phyloP scores from a whole-genome alignment of 768 basidiomycete genomes.

The Mycena pura region DNA sequence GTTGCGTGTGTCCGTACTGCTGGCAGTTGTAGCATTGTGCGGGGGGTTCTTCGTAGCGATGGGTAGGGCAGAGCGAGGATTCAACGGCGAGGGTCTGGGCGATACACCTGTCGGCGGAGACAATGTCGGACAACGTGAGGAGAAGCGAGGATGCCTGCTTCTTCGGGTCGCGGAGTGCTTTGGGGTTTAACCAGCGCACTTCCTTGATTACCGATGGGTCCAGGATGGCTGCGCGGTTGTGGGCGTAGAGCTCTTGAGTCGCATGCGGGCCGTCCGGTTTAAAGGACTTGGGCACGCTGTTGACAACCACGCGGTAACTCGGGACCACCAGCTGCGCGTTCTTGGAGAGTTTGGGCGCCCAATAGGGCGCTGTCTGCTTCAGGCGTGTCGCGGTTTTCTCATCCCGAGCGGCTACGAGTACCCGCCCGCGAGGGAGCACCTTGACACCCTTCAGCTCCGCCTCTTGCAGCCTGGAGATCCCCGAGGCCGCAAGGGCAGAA shows the following conservation, averaged over 20 bases:
- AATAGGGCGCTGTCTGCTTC: not conserved
- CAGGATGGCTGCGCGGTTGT: not conserved
- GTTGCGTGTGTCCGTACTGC: not conserved
- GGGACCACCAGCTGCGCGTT: not conserved
- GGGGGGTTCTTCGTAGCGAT: not conserved
- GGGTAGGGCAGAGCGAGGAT: not conserved
- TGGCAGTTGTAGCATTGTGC: not conserved
- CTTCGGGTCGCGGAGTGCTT: no score
- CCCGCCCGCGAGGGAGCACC: not conserved
- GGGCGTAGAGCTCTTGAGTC: no score
- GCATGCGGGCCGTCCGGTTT: no score
- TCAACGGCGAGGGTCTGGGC: not conserved
- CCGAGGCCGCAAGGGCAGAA: not conserved
- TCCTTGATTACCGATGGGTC: not conserved
- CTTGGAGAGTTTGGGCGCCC: not conserved
- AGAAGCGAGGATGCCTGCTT: not conserved
- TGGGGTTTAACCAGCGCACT: not conserved
- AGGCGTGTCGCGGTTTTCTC: not conserved
- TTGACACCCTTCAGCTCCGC: not conserved
- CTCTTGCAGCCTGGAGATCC: not conserved
- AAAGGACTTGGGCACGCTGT: no score
- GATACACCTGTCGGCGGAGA: not conserved
- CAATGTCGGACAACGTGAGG: not conserved
- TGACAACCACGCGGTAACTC: no score
- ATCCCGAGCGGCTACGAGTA: not conserved